Percentiles rank a stretch among this genome's conserved stretches.
Evolutionary conservation across 2,329 filamentous ascomycete species (phyloP).

Genomic region (Trichophyton benhamiae): DNA sequence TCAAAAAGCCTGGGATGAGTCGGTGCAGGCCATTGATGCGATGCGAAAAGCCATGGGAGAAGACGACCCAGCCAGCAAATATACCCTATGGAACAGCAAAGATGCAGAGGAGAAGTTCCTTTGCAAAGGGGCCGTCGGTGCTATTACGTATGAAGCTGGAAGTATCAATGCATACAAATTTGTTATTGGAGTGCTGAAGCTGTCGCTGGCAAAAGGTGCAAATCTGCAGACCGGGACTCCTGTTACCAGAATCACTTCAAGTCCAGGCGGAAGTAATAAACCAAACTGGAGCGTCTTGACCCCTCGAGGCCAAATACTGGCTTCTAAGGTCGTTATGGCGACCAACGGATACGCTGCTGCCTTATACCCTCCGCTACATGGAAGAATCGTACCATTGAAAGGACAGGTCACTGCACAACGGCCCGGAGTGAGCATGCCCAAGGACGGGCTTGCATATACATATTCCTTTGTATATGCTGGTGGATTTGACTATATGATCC

Average conservation of each 20-base stretch:
- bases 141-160: conserved; percentile 36
- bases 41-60: conserved; percentile 36
- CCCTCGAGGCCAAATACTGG: conserved; percentile 31
- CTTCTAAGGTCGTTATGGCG: conserved; percentile 38
- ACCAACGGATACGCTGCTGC: conserved; percentile 44
- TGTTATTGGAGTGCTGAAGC: conserved; percentile 35
- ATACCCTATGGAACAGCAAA: conserved; percentile 33
- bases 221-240: conserved; percentile 24
- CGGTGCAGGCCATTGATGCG: conserved; percentile 30
- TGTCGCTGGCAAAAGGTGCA: conserved; percentile 27
- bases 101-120: conserved; percentile 34
- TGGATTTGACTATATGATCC: conserved; percentile 30
- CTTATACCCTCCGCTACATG: conserved; percentile 34
- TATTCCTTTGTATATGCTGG: conserved; percentile 18
- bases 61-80: conserved; percentile 33
- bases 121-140: conserved; percentile 35
- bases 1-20: conserved; percentile 28
- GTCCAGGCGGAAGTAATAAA: not conserved
- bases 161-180: conserved; percentile 33
- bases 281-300: conserved; percentile 27
- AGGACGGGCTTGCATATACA: conserved; percentile 6
- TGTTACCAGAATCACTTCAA: conserved; percentile 15
- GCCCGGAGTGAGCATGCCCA: conserved; percentile 12
- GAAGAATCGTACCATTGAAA: conserved; percentile 39
- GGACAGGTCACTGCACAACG: conserved; percentile 39